Evolutionary conservation across 306 rosid species (phyloP).

Genomic region (Cajanus cajan): DNA sequence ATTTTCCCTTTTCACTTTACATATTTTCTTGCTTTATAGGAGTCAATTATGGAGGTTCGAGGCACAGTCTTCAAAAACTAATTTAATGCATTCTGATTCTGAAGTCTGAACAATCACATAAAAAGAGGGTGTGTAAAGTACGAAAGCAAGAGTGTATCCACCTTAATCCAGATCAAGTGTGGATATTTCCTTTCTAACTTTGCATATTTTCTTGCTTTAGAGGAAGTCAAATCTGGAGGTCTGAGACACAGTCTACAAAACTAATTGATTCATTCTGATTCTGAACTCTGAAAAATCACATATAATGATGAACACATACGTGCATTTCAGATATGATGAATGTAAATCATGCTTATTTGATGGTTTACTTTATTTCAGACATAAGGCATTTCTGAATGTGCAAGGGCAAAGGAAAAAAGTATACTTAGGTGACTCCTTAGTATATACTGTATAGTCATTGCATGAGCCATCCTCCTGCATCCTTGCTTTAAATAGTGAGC

Average conservation of each 20-base stretch:
- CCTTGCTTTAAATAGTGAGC: too few relatives aligned
- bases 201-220: not conserved
- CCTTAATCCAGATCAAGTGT: not conserved
- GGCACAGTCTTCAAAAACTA: not conserved
- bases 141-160: not conserved
- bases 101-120: not conserved
- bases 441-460: not conserved
- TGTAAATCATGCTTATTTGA: not conserved
- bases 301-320: not conserved
- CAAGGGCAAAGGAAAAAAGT: not conserved
- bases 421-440: not conserved
- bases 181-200: not conserved
- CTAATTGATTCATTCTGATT: not conserved
- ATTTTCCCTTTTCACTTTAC: not conserved
- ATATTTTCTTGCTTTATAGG: not conserved
- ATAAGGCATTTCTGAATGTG: not conserved
- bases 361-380: not conserved
- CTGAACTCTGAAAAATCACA: not conserved
- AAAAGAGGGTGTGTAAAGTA: not conserved
- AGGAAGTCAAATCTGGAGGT: not conserved
- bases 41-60: not conserved
- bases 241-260: not conserved
- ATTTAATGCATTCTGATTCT: slow-evolving; percentile 3
- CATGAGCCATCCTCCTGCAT: not conserved
- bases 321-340: not conserved